Base-by-base conservation (phyloP, 371 early-diverging fungal species). In the Chytridium lagenaria region DNA sequence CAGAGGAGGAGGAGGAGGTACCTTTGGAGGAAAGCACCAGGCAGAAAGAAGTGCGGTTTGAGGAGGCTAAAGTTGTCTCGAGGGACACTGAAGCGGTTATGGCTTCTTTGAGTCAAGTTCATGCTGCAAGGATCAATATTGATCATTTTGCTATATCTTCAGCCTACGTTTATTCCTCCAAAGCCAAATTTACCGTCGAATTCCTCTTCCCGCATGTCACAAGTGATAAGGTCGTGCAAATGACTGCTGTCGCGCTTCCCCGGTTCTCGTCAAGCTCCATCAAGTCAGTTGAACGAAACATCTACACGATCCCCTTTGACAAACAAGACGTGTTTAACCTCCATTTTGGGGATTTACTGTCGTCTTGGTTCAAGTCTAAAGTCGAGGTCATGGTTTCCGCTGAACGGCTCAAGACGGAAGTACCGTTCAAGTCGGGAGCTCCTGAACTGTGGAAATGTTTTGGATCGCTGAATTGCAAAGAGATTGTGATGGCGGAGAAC, bases 21-120 rank as follows among this genome's bases (percentile, higher is more conserved):
- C n/a, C n/a, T n/a, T n/a, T n/a, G n/a, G n/a, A n/a, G n/a, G n/a
- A n/a, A n/a, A n/a, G n/a, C n/a, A n/a, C n/a, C 7, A 22, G 22
- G 22, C 36, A n/a, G 34, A 55, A 23, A 50, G 39, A 50, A 50
- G n/a, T 10, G 33, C 23, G 28, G 28, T 26, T 15, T 39, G 40
- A 33, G 12, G 28, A 26, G 15, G 63, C 52, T 28, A 44, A 66
- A 37, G 16, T 44, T 10, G 10, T 28, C 52, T 55, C 69, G 10
- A 23, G 57, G 33, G 15, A 34, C 0, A 36, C 40, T 1, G 33
- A 34, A 23, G 67, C 67, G 5, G 67, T 50, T 1, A 22, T 75
- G 40, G 67, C 75, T 12, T 57, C 72, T 1, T 69, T 79, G n/a
- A 74, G 80, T 12, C 73, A 76, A 1, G 80, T 77, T 7, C 65